Base-by-base conservation (phyloP, 2,329 filamentous ascomycete genomes). In the Pleurostoma richardsiae region DNA sequence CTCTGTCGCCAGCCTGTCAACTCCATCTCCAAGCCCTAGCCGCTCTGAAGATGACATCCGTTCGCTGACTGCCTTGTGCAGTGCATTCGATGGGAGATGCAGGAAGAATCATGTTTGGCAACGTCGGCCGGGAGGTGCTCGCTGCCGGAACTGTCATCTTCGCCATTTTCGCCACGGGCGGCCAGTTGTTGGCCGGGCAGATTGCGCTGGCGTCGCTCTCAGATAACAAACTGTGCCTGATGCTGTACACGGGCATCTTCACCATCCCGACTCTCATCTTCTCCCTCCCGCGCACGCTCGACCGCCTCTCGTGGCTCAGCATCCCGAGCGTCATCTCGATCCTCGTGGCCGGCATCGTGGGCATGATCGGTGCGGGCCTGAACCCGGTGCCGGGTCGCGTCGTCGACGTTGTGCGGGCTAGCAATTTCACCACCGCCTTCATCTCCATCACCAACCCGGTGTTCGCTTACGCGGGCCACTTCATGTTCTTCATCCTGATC, bases 1-100 rank as follows among this genome's bases (percentile, higher is more conserved):
- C 19, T 19, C 19, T 19, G 19, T 19, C 19, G 19, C 19, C 19
- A 19, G 19, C 19, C 19, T 19, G 19, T 19, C 19, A 19, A 19
- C 19, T 19, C 19, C 19, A 19, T 19, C 19, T 19, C 19, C 19
- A 19, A 19, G 19, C 19, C 19, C 44, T 59, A 26, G 54, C 57
- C 5, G 36, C 52, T 11, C 55, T 59, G 43, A 26, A 58, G 4
- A 46, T 29, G 5, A 29, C 3, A 43, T 19, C 8, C 42, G n/a
- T 31, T 5, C 40, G 38, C 52, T 58, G 29, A 57, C 36, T 8
- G 19, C 61, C 10, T 41, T 6, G 45, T 54, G 29, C 57, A 70
- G 76, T 80, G 3, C 79, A 81, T 54, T 73, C 72, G 44, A 80
- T 80, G 63, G 77, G 77, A 39, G 77, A 81, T 51, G 77, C 75